Evolutionary conservation across 2,329 filamentous ascomycete genomes (phyloP).

Genomic region (Fusarium burgessii): DNA sequence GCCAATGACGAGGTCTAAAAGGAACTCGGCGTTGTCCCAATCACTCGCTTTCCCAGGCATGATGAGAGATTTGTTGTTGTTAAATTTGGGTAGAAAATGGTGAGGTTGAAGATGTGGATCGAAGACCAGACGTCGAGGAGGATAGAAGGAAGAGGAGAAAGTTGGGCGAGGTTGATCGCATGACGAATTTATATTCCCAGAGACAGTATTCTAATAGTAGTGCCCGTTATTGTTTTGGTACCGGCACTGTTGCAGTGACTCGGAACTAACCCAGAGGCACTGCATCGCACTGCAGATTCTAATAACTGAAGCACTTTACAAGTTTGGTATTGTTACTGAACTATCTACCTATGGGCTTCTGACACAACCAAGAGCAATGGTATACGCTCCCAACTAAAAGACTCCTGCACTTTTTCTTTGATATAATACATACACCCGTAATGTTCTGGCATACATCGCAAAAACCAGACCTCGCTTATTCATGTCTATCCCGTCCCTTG

Average conservation of each 20-base stretch:
- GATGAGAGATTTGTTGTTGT: neutral
- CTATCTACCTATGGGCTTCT: neutral
- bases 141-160: neutral
- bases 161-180: neutral
- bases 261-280: neutral
- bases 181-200: conserved; percentile 2
- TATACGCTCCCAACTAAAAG: neutral
- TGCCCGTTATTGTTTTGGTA: neutral
- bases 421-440: conserved; percentile 9
- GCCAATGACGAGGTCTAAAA: conserved; percentile 50
- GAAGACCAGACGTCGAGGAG: neutral
- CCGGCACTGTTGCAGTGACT: neutral
- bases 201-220: neutral
- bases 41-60: conserved; percentile 40
- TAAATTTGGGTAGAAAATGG: neutral
- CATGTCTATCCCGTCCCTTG: neutral
- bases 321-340: neutral
- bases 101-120: neutral
- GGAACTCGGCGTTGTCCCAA: conserved; percentile 52
- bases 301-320: neutral
- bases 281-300: neutral
- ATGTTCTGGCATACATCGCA: neutral
- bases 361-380: neutral
- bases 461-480: conserved; percentile 12
- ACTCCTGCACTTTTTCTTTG: neutral